Evolutionary conservation across 331 rosid species (phyloP).

Genomic region (Dryas integrifolia): DNA sequence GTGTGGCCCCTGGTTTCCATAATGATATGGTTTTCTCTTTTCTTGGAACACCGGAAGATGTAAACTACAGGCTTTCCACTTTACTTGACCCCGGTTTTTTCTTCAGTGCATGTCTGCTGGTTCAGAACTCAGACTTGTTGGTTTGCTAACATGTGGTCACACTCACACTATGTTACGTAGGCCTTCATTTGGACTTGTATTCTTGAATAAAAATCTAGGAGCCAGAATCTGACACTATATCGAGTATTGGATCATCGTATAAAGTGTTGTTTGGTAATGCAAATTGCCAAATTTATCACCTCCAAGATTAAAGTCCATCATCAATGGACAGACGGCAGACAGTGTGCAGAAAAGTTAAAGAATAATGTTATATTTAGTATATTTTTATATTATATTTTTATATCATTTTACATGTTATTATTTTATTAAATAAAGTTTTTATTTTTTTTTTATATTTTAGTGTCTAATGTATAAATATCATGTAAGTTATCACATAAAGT

Average conservation of each 20-base stretch:
- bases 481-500: no score
- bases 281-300: neutral
- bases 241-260: no score
- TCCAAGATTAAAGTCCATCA: neutral
- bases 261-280: no score
- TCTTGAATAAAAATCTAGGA: neutral
- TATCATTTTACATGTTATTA: no score
- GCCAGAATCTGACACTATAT: neutral
- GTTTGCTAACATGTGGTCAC: conserved; percentile 1
- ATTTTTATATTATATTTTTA: no score
- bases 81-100: conserved; percentile 7
- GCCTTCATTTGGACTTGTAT: neutral
- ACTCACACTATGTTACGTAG: neutral
- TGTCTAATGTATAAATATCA: no score
- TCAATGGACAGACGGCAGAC: neutral
- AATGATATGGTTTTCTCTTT: neutral
- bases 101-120: conserved; percentile 5
- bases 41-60: conserved; percentile 31
- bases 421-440: no score
- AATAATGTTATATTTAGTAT: no score
- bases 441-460: no score
- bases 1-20: conserved; percentile 46
- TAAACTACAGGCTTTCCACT: conserved; percentile 46
- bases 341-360: neutral
- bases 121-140: neutral